These are phyloP conservation scores for Arthrobotrys iridis DNA, from an alignment of 2,329 filamentous ascomycete species.

Conservation along the genomic window DNA sequence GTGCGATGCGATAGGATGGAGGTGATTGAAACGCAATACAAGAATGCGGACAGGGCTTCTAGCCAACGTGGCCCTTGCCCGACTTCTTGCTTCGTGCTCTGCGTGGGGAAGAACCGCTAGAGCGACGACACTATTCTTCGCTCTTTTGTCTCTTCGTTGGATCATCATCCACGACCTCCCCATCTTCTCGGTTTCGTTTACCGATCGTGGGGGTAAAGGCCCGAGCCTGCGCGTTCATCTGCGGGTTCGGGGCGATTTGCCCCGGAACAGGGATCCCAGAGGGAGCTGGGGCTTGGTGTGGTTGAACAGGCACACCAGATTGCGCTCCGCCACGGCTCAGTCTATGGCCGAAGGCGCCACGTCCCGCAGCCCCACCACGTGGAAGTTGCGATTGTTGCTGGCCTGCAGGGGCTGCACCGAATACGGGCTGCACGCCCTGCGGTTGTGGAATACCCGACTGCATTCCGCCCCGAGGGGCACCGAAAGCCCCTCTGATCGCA, in stretches of 20 bases:
- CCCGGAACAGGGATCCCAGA: slow-evolving; percentile 44
- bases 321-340: slow-evolving; percentile 39
- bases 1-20: not conserved
- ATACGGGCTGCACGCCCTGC: slow-evolving; percentile 9
- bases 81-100: not conserved
- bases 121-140: slow-evolving; percentile 35
- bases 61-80: slow-evolving; percentile 4
- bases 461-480: slow-evolving; percentile 29
- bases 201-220: slow-evolving; percentile 29
- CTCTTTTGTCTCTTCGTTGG: slow-evolving; percentile 48
- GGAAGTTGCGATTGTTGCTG: slow-evolving; percentile 48
- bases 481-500: slow-evolving; percentile 38
- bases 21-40: not conserved
- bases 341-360: slow-evolving; percentile 51
- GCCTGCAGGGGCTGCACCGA: slow-evolving; percentile 14
- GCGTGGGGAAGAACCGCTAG: not conserved
- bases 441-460: slow-evolving; percentile 34
- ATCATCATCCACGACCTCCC: slow-evolving; percentile 39
- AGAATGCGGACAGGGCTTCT: slow-evolving; percentile 13
- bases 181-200: slow-evolving; percentile 37
- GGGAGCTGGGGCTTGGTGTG: slow-evolving; percentile 28
- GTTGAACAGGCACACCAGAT: slow-evolving; percentile 23
- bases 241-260: not conserved
- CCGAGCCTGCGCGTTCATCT: slow-evolving; percentile 26
- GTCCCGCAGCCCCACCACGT: slow-evolving; percentile 41